Base-by-base conservation (phyloP, 1,284 basidiomycete species). In the Tremellales sp. region DNA sequence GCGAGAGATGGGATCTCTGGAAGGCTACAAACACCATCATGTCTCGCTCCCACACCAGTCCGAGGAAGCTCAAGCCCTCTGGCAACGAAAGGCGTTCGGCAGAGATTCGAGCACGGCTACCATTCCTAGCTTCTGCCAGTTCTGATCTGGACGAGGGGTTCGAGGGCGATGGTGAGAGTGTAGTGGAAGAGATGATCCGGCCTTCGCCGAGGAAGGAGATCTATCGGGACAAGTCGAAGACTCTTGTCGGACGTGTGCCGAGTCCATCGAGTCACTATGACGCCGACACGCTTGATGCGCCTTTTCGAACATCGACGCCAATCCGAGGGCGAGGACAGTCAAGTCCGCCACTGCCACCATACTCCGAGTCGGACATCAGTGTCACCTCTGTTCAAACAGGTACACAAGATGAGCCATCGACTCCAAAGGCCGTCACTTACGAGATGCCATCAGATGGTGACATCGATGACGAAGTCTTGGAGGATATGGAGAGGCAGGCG, bases 1-100 rank as follows among this genome's bases (percentile, higher is more conserved):
- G 68, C 3, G 67, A 70, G 47, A 60, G 64, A 50, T 74, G 72
- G 72, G 62, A 67, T 22, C 50, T 68, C 11, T 74, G 66, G 68
- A 54, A 61, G 51, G 49, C 53, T n/a, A 58, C 56, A 15, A 27
- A 42, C 4, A 19, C 31, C 39, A 48, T 43, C 5, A 21, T 11
- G 4, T 22, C 21, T 21, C 19, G 23, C 3, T 6, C 39, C 13
- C 43, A 27, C 36, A 40, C 39, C 17, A 24, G 39, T 40, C 39
- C 19, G 3, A 40, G 39, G 23, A 40, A 24, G 15, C 17, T 3
- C 13, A 40, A 22, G 27, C 40, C 17, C 43, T 29, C 37, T 15
- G 19, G 15, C 6, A 5, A 17, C 6, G 33, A 36, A 36, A n/a
- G n/a, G n/a, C n/a, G n/a, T n/a, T 36, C 49, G 2, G 44, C 45